These are phyloP conservation scores for Chamaecyparis obtusa DNA, from an alignment of 75 land plant genomes.

Conservation along the genomic window DNA sequence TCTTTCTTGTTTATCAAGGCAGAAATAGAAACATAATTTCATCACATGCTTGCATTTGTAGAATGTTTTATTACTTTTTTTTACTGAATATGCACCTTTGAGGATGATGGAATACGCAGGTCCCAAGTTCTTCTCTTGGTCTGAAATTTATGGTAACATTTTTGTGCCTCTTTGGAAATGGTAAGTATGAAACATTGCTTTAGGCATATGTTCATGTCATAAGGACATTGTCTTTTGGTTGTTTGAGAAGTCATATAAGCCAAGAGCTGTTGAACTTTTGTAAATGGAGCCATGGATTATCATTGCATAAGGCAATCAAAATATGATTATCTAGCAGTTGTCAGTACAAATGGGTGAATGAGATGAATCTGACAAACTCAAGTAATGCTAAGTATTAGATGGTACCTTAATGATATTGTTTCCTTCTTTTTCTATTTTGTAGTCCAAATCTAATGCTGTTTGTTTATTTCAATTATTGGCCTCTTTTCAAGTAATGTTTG, in stretches of 20 bases:
- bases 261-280: background rate
- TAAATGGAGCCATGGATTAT: background rate
- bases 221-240: background rate
- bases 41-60: background rate
- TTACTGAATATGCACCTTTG: background rate
- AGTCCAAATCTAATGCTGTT: background rate
- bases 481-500: background rate
- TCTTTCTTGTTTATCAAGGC: background rate
- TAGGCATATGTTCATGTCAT: slow-evolving; percentile 1
- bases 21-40: background rate
- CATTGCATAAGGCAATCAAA: background rate
- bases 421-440: background rate
- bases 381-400: background rate
- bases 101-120: background rate
- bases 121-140: background rate
- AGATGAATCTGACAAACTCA: background rate
- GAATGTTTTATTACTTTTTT: background rate
- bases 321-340: background rate
- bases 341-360: background rate
- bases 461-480: background rate
- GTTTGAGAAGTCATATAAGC: background rate
- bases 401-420: background rate
- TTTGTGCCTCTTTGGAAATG: background rate
- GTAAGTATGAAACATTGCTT: slow-evolving; percentile 5
- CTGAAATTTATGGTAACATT: background rate